Evolutionary conservation across 208 protist genomes (phyloP).

Genomic region (Strigomonas culicis): DNA sequence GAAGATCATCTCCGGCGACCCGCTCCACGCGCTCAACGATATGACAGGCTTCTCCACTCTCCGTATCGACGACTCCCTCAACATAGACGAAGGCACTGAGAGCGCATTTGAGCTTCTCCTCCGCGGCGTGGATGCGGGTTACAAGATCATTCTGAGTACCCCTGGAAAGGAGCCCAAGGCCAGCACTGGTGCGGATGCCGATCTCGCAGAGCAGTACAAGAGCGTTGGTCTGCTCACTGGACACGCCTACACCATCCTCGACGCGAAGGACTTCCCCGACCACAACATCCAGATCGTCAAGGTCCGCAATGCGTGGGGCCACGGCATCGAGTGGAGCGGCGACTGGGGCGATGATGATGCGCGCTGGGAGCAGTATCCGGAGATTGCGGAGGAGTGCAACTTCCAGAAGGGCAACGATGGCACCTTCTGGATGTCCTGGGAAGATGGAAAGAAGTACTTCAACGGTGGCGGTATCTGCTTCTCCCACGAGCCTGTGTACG

Average conservation of each 20-base stretch:
- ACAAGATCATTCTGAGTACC: slow-evolving; percentile 36
- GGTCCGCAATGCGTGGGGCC: slow-evolving; percentile 43
- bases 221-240: slow-evolving; percentile 44
- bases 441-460: slow-evolving; percentile 48
- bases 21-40: slow-evolving; percentile 51
- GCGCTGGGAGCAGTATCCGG: slow-evolving; percentile 46
- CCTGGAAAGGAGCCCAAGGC: slow-evolving; percentile 12
- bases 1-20: slow-evolving; percentile 41
- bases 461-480: slow-evolving; percentile 55
- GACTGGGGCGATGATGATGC: slow-evolving; percentile 24
- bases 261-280: slow-evolving; percentile 24
- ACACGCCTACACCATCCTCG: slow-evolving; percentile 35
- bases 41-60: slow-evolving; percentile 44
- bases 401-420: slow-evolving; percentile 25
- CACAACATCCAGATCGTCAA: slow-evolving; percentile 32
- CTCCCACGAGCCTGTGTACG: slow-evolving; percentile 18
- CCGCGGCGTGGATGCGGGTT: slow-evolving; percentile 16
- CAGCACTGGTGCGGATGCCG: no score
- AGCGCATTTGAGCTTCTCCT: slow-evolving; percentile 29
- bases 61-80: slow-evolving; percentile 37
- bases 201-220: slow-evolving; percentile 46
- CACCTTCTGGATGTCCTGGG: slow-evolving; percentile 63
- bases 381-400: slow-evolving; percentile 25
- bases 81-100: slow-evolving; percentile 9
- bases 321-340: slow-evolving; percentile 28